phyloP scores from a whole-genome alignment of 805 yeast species.

The Starmerella apicola region DNA sequence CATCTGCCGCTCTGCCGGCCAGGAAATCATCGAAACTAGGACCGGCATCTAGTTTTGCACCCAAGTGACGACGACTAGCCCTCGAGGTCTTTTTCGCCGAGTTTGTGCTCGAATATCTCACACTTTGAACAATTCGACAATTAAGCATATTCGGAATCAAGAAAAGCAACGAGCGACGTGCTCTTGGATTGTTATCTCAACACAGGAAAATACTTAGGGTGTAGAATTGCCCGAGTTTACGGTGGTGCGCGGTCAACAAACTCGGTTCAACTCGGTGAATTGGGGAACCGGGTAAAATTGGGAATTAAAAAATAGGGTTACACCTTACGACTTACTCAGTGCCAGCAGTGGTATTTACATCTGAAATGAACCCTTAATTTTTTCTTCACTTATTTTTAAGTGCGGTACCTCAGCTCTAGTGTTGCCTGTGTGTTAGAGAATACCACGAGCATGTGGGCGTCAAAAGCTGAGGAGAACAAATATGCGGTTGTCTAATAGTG shows the following conservation, averaged over 20 bases:
- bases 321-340: no score
- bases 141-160: slow-evolving; percentile 5
- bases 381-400: slow-evolving; percentile 9
- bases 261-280: no score
- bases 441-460: slow-evolving; percentile 23
- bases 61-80: slow-evolving; percentile 13
- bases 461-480: slow-evolving; percentile 20
- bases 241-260: no score
- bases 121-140: slow-evolving; percentile 1
- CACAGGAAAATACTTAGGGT: no score
- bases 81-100: slow-evolving; percentile 5
- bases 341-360: no score
- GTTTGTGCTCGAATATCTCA: slow-evolving; percentile 7
- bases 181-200: no score
- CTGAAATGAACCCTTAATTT: background rate
- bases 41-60: slow-evolving; percentile 63
- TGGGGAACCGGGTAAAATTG: no score
- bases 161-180: no score
- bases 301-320: no score
- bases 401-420: slow-evolving; percentile 25
- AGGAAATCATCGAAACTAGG: slow-evolving; percentile 91
- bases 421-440: slow-evolving; percentile 21
- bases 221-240: no score
- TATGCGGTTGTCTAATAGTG: slow-evolving; percentile 24
- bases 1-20: slow-evolving; percentile 61